These are phyloP conservation scores for Hysterium pulicare DNA, from an alignment of 2,329 filamentous ascomycete species.

Conservation along the genomic window DNA sequence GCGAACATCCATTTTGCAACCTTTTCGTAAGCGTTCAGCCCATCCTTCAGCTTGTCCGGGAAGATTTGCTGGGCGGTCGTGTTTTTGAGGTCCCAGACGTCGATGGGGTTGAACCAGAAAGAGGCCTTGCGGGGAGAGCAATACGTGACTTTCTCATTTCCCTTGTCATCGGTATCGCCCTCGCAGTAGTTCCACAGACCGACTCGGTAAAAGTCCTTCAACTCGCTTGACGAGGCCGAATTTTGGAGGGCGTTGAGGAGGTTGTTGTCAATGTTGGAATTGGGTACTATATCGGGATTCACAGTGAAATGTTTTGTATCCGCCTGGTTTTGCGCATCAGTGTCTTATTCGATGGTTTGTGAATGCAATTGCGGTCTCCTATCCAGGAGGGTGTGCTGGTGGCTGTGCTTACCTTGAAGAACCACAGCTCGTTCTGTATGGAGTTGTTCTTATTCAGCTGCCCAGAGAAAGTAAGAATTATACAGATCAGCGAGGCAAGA, in stretches of 20 bases:
- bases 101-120: conserved; percentile 73
- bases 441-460: conserved; percentile 51
- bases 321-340: too few relatives aligned
- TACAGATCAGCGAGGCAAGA: conserved; percentile 69
- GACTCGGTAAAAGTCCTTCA: conserved; percentile 77
- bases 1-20: conserved; percentile 81
- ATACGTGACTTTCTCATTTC: conserved; percentile 46
- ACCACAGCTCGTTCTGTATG: conserved; percentile 53
- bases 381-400: too few relatives aligned
- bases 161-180: conserved; percentile 54
- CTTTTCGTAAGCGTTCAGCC: conserved; percentile 69
- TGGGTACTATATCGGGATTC: conserved; percentile 40
- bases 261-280: conserved; percentile 32
- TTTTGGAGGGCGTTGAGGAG: conserved; percentile 40
- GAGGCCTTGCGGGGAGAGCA: conserved; percentile 71
- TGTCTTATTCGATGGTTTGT: too few relatives aligned
- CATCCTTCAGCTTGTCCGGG: conserved; percentile 62
- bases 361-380: too few relatives aligned
- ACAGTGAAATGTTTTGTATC: conserved; percentile 53
- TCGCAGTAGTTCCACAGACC: conserved; percentile 86
- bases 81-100: conserved; percentile 60
- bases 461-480: conserved; percentile 56
- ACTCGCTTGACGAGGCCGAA: conserved; percentile 39
- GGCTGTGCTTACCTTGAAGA: conserved; percentile 54
- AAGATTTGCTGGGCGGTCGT: conserved; percentile 53